Evolutionary conservation across 768 basidiomycete genomes (phyloP), one percentile per base, ranked within the genome.

Genomic region (Pleurotus pulmonarius): DNA sequence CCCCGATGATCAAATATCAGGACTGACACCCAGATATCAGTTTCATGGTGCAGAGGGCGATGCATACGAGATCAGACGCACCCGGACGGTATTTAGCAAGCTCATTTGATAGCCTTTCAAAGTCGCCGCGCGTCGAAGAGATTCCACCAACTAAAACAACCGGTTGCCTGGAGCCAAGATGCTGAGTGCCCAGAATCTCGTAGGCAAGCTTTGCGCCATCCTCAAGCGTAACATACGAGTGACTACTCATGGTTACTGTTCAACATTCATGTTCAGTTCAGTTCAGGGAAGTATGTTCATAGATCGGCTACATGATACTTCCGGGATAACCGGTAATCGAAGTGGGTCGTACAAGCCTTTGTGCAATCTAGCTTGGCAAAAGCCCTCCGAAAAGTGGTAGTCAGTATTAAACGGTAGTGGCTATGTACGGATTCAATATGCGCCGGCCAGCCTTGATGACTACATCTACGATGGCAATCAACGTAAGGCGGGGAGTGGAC

Each of bases 1-100:
- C 80, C 80, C 58, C 78, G 68, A 58, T 77, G 76, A 58, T 80
- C 78, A 63, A 72, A 79, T 9, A 76, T 57, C 18, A 79, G 61
- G n/a, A 79, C 78, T 80, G 16, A 54, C 44, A 55, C 24, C n/a
- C 29, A 34, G 4, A 9, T 34, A 34, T 34, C 29, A 34, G 29
- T 11, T 34, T 34, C 29, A 34, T 34, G 48, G 34, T 49, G 26
- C 4, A 49, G n/a, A 34, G 9, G 29, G 29, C 29, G 9, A 34
- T 11, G 29, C 29, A 34, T 11, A 34, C 11, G 29, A 34, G 29
- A 34, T 34, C 9, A 34, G 29, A 34, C 51, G 58, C 63, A 79
- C 78, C 77, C 66, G 76, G 74, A 22, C 73, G 73, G 7, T 64
- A 71, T 55, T 66, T 60, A 39, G 70, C 66, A 16, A 80, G 66